Evolutionary conservation across 345 rosid species (phyloP).

Genomic region (Ceriops tagal): DNA sequence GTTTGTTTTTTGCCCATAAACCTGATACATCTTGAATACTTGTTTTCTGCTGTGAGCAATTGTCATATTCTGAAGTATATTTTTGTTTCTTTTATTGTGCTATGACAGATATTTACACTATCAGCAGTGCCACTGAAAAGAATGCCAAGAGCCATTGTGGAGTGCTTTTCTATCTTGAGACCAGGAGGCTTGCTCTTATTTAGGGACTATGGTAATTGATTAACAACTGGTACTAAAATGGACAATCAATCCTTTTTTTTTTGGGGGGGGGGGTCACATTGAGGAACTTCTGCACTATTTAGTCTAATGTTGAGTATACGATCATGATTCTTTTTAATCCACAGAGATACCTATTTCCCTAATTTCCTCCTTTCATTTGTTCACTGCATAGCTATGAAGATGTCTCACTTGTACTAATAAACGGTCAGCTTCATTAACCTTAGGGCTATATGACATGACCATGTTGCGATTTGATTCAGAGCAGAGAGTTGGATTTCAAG

Average conservation of each 20-base stretch:
- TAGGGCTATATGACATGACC: constrained; percentile 93
- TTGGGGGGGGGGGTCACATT: too few relatives aligned
- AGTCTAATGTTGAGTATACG: too few relatives aligned
- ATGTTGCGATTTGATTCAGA: constrained; percentile 80
- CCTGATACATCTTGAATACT: too few relatives aligned
- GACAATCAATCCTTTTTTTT: too few relatives aligned
- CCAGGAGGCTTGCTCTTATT: constrained; percentile 78
- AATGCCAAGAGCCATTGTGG: constrained; percentile 58
- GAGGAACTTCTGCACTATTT: too few relatives aligned
- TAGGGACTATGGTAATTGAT: constrained; percentile 79
- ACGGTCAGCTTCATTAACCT: constrained; percentile 23
- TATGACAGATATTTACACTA: constrained; percentile 72
- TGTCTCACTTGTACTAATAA: constrained; percentile 8
- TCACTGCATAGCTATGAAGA: not conserved
- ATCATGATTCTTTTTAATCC: too few relatives aligned
- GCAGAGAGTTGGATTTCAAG: constrained; percentile 69
- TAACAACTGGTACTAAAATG: not conserved
- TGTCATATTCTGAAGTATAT: not conserved
- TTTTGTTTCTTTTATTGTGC: constrained; percentile 9
- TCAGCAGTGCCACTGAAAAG: constrained; percentile 70
- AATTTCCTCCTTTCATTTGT: not conserved
- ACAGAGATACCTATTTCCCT: not conserved
- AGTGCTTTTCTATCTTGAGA: constrained; percentile 68
- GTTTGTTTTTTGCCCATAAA: too few relatives aligned
- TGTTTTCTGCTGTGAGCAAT: not conserved